phyloP scores from a whole-genome alignment of 345 rosid genomes.

The Streptanthus diversifolius region DNA sequence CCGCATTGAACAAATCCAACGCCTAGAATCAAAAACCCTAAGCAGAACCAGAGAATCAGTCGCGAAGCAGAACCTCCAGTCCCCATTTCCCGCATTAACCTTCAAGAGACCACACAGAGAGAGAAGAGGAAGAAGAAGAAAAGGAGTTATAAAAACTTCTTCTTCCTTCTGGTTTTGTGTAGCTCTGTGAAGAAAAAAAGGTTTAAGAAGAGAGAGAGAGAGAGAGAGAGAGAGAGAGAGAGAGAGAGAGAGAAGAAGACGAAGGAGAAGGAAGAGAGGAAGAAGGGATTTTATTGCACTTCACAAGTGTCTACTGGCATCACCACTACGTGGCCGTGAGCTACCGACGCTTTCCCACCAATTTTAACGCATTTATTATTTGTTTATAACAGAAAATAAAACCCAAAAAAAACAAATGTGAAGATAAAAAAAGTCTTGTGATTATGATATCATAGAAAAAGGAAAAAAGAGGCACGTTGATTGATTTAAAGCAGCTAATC shows the following conservation, averaged over 20 bases:
- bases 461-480: slow-evolving; percentile 15
- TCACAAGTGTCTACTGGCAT: slow-evolving; percentile 41
- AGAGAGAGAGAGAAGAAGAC: slow-evolving; percentile 16
- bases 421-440: neutral
- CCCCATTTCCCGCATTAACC: slow-evolving; percentile 43
- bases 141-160: neutral
- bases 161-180: neutral
- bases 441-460: slow-evolving; percentile 14
- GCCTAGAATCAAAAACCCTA: slow-evolving; percentile 42
- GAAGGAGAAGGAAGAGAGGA: slow-evolving; percentile 20
- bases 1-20: slow-evolving; percentile 49
- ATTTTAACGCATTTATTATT: slow-evolving; percentile 20
- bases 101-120: slow-evolving; percentile 1
- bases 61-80: slow-evolving; percentile 33
- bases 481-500: slow-evolving; percentile 37
- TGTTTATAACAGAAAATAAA: neutral
- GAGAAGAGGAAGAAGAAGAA: neutral
- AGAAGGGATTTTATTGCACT: slow-evolving; percentile 33
- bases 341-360: slow-evolving; percentile 40
- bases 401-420: no score
- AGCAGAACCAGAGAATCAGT: slow-evolving; percentile 40
- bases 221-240: neutral
- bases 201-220: neutral
- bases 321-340: slow-evolving; percentile 44
- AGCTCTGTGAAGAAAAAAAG: neutral